These are phyloP conservation scores for Bothriochloa decipiens DNA, from an alignment of 176 grass and related monocot species.

Conservation along the genomic window DNA sequence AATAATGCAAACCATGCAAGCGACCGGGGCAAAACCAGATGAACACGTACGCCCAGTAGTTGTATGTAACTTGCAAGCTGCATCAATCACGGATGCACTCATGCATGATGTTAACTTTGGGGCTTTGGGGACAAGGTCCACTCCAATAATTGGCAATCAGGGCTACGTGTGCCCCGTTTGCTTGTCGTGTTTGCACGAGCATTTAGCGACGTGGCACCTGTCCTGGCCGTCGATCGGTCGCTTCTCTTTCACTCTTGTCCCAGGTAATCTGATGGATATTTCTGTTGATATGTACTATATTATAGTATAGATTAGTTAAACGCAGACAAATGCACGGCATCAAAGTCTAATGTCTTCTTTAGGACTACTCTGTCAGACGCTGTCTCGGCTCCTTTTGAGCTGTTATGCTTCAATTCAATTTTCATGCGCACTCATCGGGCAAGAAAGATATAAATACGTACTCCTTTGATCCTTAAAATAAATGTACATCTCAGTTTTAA, in stretches of 20 bases:
- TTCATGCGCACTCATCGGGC: too few relatives aligned
- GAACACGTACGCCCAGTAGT: not conserved
- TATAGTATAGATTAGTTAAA: not conserved
- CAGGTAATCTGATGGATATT: not conserved
- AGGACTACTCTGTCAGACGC: too few relatives aligned
- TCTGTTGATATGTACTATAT: not conserved
- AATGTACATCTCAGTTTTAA: too few relatives aligned
- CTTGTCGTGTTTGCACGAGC: conserved; percentile 15
- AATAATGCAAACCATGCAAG: not conserved
- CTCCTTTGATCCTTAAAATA: too few relatives aligned
- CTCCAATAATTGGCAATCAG: not conserved
- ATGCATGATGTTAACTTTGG: not conserved
- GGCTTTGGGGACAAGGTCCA: not conserved
- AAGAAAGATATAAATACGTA: too few relatives aligned
- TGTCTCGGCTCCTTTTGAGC: too few relatives aligned
- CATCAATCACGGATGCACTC: not conserved
- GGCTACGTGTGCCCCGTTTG: conserved; percentile 20
- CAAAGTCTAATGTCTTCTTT: not conserved
- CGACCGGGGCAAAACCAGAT: not conserved
- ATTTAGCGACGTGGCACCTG: not conserved
- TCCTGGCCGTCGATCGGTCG: not conserved
- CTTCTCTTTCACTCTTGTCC: not conserved
- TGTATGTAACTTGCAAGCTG: not conserved
- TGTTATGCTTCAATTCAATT: too few relatives aligned
- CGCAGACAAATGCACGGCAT: not conserved